These are phyloP conservation scores for Neofusicoccum laricinum DNA, from an alignment of 2,329 filamentous ascomycete species.

Conservation along the genomic window DNA sequence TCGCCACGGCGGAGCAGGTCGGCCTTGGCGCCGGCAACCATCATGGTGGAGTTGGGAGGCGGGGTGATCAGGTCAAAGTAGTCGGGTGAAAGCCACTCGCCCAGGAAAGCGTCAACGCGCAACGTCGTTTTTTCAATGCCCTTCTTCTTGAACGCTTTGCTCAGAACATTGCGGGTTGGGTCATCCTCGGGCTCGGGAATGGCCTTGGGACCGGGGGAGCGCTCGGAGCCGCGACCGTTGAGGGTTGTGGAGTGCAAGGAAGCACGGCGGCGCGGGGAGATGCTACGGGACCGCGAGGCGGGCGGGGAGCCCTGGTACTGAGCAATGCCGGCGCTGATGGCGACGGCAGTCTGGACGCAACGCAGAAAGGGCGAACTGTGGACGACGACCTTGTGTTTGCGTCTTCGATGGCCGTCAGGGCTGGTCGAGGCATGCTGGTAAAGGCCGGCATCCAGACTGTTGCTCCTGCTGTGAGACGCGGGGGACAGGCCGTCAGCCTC, in stretches of 20 bases:
- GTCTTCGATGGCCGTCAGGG: slow-evolving; percentile 40
- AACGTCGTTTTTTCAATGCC: slow-evolving; percentile 46
- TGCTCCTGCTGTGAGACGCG: slow-evolving; percentile 21
- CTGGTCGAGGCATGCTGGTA: not conserved
- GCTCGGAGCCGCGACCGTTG: slow-evolving; percentile 16
- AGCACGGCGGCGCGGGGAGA: slow-evolving; percentile 15
- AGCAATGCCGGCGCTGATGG: slow-evolving; percentile 79
- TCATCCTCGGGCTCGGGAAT: slow-evolving; percentile 38
- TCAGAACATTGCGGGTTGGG: slow-evolving; percentile 32
- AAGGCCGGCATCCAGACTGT: slow-evolving; percentile 20
- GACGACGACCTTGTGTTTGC: slow-evolving; percentile 74
- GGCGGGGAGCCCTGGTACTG: slow-evolving; percentile 51
- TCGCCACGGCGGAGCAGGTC: slow-evolving; percentile 78
- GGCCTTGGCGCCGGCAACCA: slow-evolving; percentile 86
- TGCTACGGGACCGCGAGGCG: slow-evolving; percentile 25
- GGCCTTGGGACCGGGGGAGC: slow-evolving; percentile 27
- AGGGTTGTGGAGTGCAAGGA: slow-evolving; percentile 3
- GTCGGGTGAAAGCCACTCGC: slow-evolving; percentile 90
- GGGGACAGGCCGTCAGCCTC: slow-evolving; percentile 45
- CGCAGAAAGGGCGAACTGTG: slow-evolving; percentile 92
- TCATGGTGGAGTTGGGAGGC: slow-evolving; percentile 79
- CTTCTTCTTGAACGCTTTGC: slow-evolving; percentile 31
- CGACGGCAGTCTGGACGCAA: slow-evolving; percentile 89
- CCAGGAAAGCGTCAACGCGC: slow-evolving; percentile 86
- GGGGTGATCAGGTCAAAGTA: slow-evolving; percentile 93